Evolutionary conservation across 164 flowering plant genomes (phyloP).

Genomic region (Magnolia kwangsiensis): DNA sequence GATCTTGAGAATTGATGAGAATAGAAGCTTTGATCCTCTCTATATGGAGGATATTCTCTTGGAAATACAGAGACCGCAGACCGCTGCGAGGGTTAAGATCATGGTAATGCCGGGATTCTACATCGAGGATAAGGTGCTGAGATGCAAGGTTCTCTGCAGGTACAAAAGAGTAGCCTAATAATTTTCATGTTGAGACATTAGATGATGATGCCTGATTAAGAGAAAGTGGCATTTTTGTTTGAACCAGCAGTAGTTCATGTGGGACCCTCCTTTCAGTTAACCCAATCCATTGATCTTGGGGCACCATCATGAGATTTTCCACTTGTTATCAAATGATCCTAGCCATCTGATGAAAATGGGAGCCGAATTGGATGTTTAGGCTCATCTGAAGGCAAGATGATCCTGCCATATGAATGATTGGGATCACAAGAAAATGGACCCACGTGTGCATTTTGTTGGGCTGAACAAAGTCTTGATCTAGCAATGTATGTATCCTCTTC

Average conservation of each 20-base stretch:
- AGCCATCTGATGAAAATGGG: neutral
- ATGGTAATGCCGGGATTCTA: constrained; percentile 98
- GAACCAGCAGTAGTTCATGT: neutral
- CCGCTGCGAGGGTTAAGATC: constrained; percentile 59
- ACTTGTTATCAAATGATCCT: neutral
- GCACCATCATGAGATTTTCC: neutral
- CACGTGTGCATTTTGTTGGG: too few species aligned
- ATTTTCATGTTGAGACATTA: neutral
- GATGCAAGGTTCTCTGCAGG: constrained; percentile 86
- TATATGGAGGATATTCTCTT: constrained; percentile 78
- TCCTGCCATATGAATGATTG: neutral
- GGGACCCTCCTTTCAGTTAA: neutral
- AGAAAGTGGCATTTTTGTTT: neutral
- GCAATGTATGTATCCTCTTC: too few species aligned
- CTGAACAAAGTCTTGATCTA: too few species aligned
- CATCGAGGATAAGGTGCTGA: constrained; percentile 66
- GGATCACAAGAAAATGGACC: too few species aligned
- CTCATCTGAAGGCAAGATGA: neutral
- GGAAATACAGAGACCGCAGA: constrained; percentile 49
- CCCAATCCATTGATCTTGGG: neutral
- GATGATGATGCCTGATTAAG: neutral
- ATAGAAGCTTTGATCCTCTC: constrained; percentile 57
- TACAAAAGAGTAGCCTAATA: constrained; percentile 37
- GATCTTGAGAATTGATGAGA: constrained; percentile 77
- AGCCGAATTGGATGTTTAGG: neutral